Percentiles rank a stretch among this genome's conserved stretches.
phyloP scores from a whole-genome alignment of 805 yeast species.

The Candida tammaniensis region DNA sequence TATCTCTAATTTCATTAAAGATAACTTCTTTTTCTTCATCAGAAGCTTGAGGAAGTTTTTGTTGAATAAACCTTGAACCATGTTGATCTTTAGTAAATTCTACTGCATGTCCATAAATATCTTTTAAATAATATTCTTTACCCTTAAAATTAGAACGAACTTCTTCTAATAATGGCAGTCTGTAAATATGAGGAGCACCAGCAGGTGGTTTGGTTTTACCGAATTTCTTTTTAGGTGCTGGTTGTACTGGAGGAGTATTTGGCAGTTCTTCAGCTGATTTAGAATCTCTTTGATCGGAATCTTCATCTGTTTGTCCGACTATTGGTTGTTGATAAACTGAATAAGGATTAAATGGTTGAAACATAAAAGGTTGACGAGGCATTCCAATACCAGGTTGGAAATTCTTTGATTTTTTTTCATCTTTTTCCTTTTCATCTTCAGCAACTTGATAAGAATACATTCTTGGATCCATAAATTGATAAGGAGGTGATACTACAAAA shows the following conservation, averaged over 20 bases:
- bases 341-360: slow-evolving; percentile 52
- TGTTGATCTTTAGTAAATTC: slow-evolving; percentile 96
- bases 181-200: slow-evolving; percentile 48
- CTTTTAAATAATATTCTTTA: slow-evolving; percentile 60
- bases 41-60: slow-evolving; percentile 62
- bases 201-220: slow-evolving; percentile 1
- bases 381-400: slow-evolving; percentile 28
- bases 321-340: slow-evolving; percentile 32
- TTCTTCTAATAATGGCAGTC: slow-evolving; percentile 82
- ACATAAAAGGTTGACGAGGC: slow-evolving; percentile 40
- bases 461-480: slow-evolving; percentile 35
- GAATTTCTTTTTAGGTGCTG: slow-evolving; percentile 8
- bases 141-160: slow-evolving; percentile 66
- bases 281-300: no score
- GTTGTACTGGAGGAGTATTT: slow-evolving; percentile 1
- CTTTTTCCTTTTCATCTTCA: slow-evolving; percentile 12
- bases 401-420: not conserved
- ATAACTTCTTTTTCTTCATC: slow-evolving; percentile 75
- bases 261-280: no score
- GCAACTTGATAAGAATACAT: slow-evolving; percentile 23
- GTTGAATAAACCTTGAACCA: slow-evolving; percentile 96
- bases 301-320: slow-evolving; percentile 1
- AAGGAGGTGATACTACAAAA: slow-evolving; percentile 34
- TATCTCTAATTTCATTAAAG: slow-evolving; percentile 77
- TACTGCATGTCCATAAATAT: slow-evolving; percentile 80